Evolutionary conservation across 805 yeast species (phyloP), one percentile per base, ranked within the genome.

Genomic region (Candida sanyiensis): DNA sequence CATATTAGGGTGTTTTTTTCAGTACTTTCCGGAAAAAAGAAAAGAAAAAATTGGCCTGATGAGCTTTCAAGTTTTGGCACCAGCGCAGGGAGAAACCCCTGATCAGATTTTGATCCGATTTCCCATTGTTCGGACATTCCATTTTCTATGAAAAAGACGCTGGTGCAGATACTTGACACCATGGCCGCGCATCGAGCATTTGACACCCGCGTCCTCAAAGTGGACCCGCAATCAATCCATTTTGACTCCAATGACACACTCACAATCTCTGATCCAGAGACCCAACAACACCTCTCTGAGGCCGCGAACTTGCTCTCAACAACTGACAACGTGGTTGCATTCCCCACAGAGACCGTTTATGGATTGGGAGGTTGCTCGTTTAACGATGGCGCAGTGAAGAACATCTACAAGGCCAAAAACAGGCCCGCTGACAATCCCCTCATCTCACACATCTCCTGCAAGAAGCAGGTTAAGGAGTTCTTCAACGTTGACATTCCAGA

Each of bases 331-430:
- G 87, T 81, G 0, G 88, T 93, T 11, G 97, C 90, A 0, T 89
- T 93, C 52, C 98, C 98, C 2, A 86, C 98, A 0, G 98, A 93
- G 56, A 93, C 98, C 0, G 98, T 93, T 0, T 93, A 93, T 58
- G 98, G 98, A 0, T 69, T 93, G 1, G 98, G 96, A 0, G 98
- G 93, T 1, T 81, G 89, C 3, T 84, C 95, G 0, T 64, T 85
- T 35, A 70, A 68, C 38, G 87, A 87, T 38, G 76, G 73, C 5
- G 73, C 94, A 0, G 96, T 89, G 3, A 57, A 61, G 42, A 74
- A 80, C 32, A 93, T 93, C 8, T 93, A 88, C 58, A 67, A 61
- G 19, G 97, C 97, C 20, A 93, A 93, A 52, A 87, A 88, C 56
- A 70, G 98, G 47, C 98, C 98, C 0, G 78, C 94, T 6, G 98